Conservation (phyloP, 441 rosid genomes). For the Pelargonium australe region DNA sequence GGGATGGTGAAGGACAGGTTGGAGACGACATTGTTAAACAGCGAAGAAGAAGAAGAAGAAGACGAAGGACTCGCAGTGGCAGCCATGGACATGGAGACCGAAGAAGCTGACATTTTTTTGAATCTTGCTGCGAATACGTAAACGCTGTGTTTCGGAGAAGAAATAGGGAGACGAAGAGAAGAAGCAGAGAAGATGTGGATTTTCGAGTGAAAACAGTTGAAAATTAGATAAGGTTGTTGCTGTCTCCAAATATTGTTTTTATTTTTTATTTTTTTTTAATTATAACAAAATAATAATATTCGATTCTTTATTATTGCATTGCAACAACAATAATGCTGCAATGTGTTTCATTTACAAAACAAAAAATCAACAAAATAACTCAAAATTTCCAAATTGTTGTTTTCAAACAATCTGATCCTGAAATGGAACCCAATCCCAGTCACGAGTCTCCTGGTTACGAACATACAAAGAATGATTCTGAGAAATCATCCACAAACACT, state of each 20-base stretch:
- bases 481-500: not conserved
- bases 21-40: slow-evolving; percentile 18
- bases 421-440: not conserved
- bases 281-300: too few species aligned
- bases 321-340: too few species aligned
- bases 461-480: not conserved
- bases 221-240: too few species aligned
- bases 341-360: too few species aligned
- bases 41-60: not conserved
- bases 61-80: not conserved
- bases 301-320: too few species aligned
- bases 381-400: too few species aligned
- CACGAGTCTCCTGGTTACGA: not conserved
- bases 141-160: not conserved
- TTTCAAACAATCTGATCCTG: not conserved
- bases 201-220: too few species aligned
- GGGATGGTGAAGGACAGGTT: slow-evolving; percentile 20
- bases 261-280: too few species aligned
- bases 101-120: not conserved
- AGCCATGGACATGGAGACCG: slow-evolving; percentile 5
- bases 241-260: too few species aligned
- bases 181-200: too few species aligned
- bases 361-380: too few species aligned
- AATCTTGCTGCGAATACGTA: not conserved
- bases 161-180: too few species aligned